Evolutionary conservation across 2,329 filamentous ascomycete species (phyloP).

Genomic region (Fusarium xyrophilum): DNA sequence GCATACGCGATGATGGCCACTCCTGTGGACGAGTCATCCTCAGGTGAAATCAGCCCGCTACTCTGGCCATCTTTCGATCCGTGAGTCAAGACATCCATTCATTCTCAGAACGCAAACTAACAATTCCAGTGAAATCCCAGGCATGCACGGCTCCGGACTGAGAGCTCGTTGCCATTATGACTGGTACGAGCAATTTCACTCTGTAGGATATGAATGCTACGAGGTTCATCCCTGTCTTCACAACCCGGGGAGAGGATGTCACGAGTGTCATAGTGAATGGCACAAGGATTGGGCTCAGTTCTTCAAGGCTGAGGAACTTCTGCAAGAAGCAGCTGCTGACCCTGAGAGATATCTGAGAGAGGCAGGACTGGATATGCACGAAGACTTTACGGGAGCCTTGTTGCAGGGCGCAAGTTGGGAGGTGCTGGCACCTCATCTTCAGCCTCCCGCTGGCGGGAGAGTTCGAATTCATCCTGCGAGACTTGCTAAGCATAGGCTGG

Average conservation of each 20-base stretch:
- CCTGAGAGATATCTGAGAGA: not conserved
- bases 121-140: constrained; percentile 27
- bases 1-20: not conserved
- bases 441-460: constrained; percentile 21
- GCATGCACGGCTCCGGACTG: constrained; percentile 18
- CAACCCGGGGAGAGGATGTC: constrained; percentile 18
- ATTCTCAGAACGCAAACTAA: not conserved
- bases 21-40: not conserved
- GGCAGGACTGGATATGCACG: constrained; percentile 4
- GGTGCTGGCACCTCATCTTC: constrained; percentile 5
- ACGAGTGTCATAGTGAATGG: constrained; percentile 34
- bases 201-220: constrained; percentile 23
- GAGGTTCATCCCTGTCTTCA: constrained; percentile 29
- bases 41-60: constrained; percentile 1
- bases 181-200: constrained; percentile 38
- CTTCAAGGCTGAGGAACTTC: constrained; percentile 22
- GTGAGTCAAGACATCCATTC: not conserved
- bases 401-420: constrained; percentile 4
- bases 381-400: constrained; percentile 6
- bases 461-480: constrained; percentile 31
- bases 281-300: constrained; percentile 25
- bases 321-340: constrained; percentile 6
- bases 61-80: not conserved
- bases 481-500: constrained; percentile 19
- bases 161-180: constrained; percentile 22